Evolutionary conservation across 139 green algal genomes (phyloP), one percentile per base, ranked within the genome.

Genomic region (Auxenochlorella pyrenoidosa): DNA sequence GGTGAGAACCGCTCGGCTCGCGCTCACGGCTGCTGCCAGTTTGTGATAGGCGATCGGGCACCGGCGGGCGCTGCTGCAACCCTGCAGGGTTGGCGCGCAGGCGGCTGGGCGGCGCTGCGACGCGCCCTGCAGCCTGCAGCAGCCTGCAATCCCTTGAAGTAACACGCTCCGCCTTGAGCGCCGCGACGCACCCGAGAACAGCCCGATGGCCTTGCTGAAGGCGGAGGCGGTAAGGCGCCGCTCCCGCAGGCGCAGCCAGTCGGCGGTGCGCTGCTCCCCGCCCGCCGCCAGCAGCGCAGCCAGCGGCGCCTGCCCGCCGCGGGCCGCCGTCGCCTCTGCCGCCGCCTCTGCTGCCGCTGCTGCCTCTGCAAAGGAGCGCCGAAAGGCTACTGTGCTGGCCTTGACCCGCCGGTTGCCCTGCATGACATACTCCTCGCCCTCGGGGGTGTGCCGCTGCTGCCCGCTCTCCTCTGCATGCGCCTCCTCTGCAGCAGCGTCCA

Each of bases 121-220:
- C 13, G 16, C 16, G 54, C 54, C 54, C 54, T 24, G 28, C 63
- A 71, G 63, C 63, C 63, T 71, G 63, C 63, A 68, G 59, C 21
- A 68, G 59, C 21, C 59, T n/a, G 59, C 59, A 54, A 54, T 18
- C 47, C 47, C 8, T 54, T 18, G 47, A 54, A 54, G 47, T 6
- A 6, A 54, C 10, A 10, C 47, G 47, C 47, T 54, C 8, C 47
- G 8, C 47, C 47, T 18, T 6, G 47, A 10, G 47, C 47, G 47
- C 47, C 16, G 15, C 54, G 22, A 13, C 82, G 24, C 59, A 85
- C 87, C 60, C 30, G 47, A 2, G 24, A 91, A 90, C 76, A 91
- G 92, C 73, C 93, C 93, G 1, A 95, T 72, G 3, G 90, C 91
- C 78, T 94, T 94, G 36, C 79, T 89, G 80, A 94, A 95, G 10